Evolutionary conservation across 108 stramenopile genomes (phyloP), one percentile per base, ranked within the genome.

Genomic region (Cyclotella sp.): DNA sequence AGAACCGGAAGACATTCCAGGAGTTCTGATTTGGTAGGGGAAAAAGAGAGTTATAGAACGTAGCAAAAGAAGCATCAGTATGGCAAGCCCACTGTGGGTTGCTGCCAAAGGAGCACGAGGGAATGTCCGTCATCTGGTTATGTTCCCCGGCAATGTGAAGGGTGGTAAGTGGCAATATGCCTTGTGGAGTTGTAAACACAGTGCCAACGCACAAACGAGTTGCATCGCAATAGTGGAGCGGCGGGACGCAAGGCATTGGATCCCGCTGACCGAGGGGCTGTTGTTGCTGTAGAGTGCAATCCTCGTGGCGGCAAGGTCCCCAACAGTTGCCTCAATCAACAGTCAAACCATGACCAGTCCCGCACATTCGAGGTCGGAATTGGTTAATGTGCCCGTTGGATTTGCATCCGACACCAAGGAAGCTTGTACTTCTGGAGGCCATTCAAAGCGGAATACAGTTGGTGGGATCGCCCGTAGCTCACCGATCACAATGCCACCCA

Each of bases 1-100:
- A 63, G 7, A 30, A n/a, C 34, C 40, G 62, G 62, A 63, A 63
- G 39, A 63, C 40, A 34, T 27, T 63, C 62, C 62, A 63, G 5
- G 34, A 63, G 2, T 39, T 1, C 62, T 63, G 40, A 3, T 3
- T 7, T 51, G 49, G 49, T 16, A 51, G 49, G 3, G 49, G 49
- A 8, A 51, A 51, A 3, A 19, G 16, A 19, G 16, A 19, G 49
- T 51, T 51, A 51, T 19, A 51, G n/a, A 51, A 8, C 3, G 49
- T 3, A 8, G 19, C n/a, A 19, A 51, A 51, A 3, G 16, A 3
- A 19, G 49, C 1, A 8, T 51, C 49, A 51, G 16, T 51, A 19
- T 51, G 16, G 49, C 49, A 51, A 8, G 16, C n/a, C 49, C 49
- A 51, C 19, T 51, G 3, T 51, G 49, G 49, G n/a, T 19, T 19